Evolutionary conservation across 345 rosid species (phyloP).

Genomic region (Pugionium cornutum): DNA sequence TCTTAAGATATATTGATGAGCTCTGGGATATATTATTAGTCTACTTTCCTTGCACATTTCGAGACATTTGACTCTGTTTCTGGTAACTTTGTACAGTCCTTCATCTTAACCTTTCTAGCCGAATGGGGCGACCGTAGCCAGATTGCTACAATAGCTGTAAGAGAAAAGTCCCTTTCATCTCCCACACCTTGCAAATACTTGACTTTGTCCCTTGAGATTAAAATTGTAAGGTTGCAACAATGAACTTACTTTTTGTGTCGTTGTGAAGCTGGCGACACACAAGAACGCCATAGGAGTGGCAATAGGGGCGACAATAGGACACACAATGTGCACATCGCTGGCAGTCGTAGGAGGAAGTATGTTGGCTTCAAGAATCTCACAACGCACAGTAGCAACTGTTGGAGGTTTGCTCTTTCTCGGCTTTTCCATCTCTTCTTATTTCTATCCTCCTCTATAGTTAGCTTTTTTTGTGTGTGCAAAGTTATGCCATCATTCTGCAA

Average conservation of each 20-base stretch:
- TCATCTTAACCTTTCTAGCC: conserved; percentile 88
- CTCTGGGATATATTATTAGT: background rate
- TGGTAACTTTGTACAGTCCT: conserved; percentile 58
- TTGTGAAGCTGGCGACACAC: conserved; percentile 90
- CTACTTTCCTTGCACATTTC: background rate
- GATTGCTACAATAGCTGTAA: conserved; percentile 99
- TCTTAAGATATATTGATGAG: background rate
- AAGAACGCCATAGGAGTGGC: conserved; percentile 94
- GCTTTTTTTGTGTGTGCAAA: background rate
- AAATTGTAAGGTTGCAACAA: conserved; percentile 1
- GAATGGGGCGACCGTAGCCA: conserved; percentile 99
- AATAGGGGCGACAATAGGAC: conserved; percentile 83
- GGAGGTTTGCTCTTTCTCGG: conserved; percentile 96
- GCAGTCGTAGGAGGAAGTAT: conserved; percentile 99
- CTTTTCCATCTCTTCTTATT: conserved; percentile 88
- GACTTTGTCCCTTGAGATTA: background rate
- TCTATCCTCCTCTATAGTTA: conserved; percentile 83
- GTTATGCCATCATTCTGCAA: conserved; percentile 2
- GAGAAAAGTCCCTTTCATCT: conserved; percentile 32
- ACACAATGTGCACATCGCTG: conserved; percentile 81
- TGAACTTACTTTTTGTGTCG: background rate
- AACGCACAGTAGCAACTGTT: conserved; percentile 83
- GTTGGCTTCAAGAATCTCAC: conserved; percentile 94
- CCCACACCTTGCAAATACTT: background rate
- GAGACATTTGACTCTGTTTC: conserved; percentile 17